Base-by-base conservation (phyloP, 2,329 filamentous ascomycete species). In the Exophiala phaeomuriformis region DNA sequence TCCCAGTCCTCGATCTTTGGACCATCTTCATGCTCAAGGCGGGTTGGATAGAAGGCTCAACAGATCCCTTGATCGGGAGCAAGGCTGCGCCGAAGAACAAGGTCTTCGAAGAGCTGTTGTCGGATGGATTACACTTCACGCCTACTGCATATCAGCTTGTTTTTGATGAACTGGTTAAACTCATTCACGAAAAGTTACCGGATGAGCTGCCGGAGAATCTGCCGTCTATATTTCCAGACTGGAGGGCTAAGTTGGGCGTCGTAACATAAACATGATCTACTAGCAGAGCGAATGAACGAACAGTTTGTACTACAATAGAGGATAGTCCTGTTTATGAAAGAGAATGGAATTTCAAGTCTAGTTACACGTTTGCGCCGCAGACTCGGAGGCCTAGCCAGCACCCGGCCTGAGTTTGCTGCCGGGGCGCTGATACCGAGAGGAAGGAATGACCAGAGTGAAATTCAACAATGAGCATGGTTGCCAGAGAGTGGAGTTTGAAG, bases 1-100 rank as follows among this genome's bases (percentile, higher is more conserved):
- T 91, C 2, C 76, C 81, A 0, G 78, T 91, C 1, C 72, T 95
- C 27, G 88, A 97, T 69, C 77, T 97, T 1, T 94, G 88, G 82
- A 78, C 80, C 56, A 82, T 81, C 0, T 78, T 96, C 63, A 88
- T 95, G 83, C 75, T 80, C 51, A 76, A 80, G 43, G 73, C 76
- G 2, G 77, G 76, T 1, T 83, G 79, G 71, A 66, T 73, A 10
- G 69, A 71, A 61, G 76, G 73, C 4, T 45, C 51, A 10, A 29
- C 43, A 29, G 70, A 76, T 37, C 69, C 73, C 3, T 64, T 84
- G 30, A 68, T 73, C 9, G 77, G 90, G 68, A 73, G 80, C 69
- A 67, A 77, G 67, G 67, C 80, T 70, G 70, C 80, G 69, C 66
- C 80, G 67, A 61, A 77, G 46, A 85, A 83, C 64, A 77, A 82